phyloP scores from a whole-genome alignment of 163 green algal genomes.

The Chlorella variabilis region DNA sequence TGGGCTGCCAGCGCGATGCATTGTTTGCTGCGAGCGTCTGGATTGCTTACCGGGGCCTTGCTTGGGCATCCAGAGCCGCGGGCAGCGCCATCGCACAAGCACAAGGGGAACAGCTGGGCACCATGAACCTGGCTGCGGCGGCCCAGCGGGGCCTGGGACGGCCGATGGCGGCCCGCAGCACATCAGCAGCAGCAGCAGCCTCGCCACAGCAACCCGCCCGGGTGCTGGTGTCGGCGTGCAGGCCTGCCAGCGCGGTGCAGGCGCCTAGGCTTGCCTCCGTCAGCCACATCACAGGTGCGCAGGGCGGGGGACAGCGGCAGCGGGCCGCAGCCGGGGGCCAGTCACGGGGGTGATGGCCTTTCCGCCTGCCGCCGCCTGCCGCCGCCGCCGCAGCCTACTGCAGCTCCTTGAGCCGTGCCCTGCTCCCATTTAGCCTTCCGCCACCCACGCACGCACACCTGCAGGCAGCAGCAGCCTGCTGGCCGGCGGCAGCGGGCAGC shows the following conservation, averaged over 20 bases:
- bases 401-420: not conserved
- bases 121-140: not conserved
- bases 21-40: not conserved
- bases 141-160: not conserved
- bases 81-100: no score
- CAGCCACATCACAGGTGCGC: conserved; percentile 20
- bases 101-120: not conserved
- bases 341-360: not conserved
- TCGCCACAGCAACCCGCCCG: not conserved
- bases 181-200: not conserved
- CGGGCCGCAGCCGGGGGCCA: no score
- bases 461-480: conserved; percentile 32
- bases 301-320: not conserved
- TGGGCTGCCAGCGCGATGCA: not conserved
- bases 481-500: not conserved
- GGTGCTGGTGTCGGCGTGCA: not conserved
- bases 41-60: no score
- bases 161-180: not conserved
- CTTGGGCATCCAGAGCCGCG: no score
- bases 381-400: not conserved
- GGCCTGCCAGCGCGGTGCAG: not conserved
- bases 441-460: not conserved
- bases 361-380: not conserved
- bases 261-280: conserved; percentile 23
- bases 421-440: not conserved